Conservation (phyloP, 208 protist species). For the Crithidia expoeki region DNA sequence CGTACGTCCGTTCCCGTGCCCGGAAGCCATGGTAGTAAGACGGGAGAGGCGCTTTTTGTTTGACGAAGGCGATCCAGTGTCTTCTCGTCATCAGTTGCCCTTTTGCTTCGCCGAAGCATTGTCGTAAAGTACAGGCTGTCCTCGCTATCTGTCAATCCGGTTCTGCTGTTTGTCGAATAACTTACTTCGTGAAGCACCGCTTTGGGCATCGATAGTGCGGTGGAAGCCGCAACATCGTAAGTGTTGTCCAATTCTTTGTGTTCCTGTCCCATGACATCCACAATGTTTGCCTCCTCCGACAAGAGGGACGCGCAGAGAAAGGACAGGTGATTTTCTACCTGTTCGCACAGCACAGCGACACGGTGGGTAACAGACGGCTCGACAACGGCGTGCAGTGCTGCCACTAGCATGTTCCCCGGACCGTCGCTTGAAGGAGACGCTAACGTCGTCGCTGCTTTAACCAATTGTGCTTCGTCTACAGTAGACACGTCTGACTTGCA, state of each 20-base stretch:
- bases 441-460: background rate
- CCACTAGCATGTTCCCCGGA: background rate
- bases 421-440: background rate
- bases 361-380: constrained; percentile 1
- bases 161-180: background rate
- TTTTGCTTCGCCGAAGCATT: background rate
- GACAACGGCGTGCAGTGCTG: background rate
- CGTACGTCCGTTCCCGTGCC: constrained; percentile 19
- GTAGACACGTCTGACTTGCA: background rate
- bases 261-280: background rate
- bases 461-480: too few species aligned
- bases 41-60: too few species aligned
- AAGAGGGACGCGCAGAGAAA: constrained; percentile 10
- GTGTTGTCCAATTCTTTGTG: background rate
- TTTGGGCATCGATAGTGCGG: background rate
- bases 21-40: constrained; percentile 6
- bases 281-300: constrained; percentile 12
- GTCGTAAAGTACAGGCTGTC: background rate
- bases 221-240: background rate
- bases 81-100: background rate
- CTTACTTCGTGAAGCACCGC: background rate
- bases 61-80: too few species aligned
- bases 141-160: background rate
- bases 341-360: constrained; percentile 2
- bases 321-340: constrained; percentile 3